These are phyloP conservation scores for Ailanthus altissimus DNA, from an alignment of 345 rosid genomes.

Conservation along the genomic window DNA sequence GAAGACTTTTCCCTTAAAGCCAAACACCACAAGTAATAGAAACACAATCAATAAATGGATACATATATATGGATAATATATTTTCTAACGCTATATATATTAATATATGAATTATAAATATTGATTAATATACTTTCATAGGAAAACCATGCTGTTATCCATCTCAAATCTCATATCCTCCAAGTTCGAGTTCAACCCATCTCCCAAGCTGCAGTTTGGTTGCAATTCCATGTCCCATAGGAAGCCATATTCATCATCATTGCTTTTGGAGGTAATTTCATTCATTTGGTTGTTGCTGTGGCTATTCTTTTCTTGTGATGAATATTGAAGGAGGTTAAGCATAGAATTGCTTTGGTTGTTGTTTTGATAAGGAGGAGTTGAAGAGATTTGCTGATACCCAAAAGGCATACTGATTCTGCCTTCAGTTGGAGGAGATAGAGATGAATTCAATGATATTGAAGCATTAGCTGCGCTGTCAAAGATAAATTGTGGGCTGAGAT, in stretches of 20 bases:
- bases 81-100: not conserved
- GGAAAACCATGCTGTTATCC: conserved; percentile 41
- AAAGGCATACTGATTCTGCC: conserved; percentile 9
- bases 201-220: conserved; percentile 35
- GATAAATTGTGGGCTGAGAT: conserved; percentile 33
- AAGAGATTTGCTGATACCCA: conserved; percentile 35
- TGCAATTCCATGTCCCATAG: conserved; percentile 55
- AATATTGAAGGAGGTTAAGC: conserved; percentile 43
- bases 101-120: too few species aligned
- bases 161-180: conserved; percentile 44
- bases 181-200: conserved; percentile 42
- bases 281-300: conserved; percentile 9
- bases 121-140: conserved; percentile 16
- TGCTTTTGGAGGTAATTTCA: conserved; percentile 35
- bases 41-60: conserved; percentile 27
- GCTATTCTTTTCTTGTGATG: conserved; percentile 30
- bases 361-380: conserved; percentile 32
- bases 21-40: conserved; percentile 18
- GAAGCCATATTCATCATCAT: conserved; percentile 42
- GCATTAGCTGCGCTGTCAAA: conserved; percentile 28
- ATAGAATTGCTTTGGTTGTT: conserved; percentile 32
- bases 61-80: conserved; percentile 22
- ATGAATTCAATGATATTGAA: conserved; percentile 24
- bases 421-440: conserved; percentile 21
- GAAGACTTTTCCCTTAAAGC: conserved; percentile 18